phyloP scores from a whole-genome alignment of 148 eudicot species.

The Camellia granthamiana region DNA sequence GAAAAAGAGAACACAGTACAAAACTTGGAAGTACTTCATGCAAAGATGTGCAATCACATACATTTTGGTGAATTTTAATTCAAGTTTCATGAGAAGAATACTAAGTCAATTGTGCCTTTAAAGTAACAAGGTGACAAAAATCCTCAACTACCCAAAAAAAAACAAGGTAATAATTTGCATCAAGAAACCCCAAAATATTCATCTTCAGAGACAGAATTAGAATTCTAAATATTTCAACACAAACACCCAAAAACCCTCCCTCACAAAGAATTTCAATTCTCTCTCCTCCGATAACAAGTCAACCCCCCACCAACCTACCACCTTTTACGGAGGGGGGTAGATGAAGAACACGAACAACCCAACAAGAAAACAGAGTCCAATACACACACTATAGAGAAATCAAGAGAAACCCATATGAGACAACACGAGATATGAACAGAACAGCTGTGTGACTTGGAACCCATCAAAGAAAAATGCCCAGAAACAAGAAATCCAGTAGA shows the following conservation, averaged over 20 bases:
- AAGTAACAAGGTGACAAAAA: constrained; percentile 3
- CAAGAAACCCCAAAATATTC: constrained; percentile 4
- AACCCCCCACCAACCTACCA: constrained; percentile 58
- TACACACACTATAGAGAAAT: constrained; percentile 1
- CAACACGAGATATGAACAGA: neutral
- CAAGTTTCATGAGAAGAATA: neutral
- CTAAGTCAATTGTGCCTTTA: neutral
- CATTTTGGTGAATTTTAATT: constrained; percentile 8
- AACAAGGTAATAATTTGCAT: neutral
- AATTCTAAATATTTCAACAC: neutral
- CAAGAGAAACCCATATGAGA: constrained; percentile 2
- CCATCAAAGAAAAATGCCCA: constrained; percentile 14
- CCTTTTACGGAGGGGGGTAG: constrained; percentile 31
- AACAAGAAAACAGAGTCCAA: constrained; percentile 15
- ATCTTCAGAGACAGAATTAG: neutral
- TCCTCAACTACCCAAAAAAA: neutral
- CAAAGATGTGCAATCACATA: neutral
- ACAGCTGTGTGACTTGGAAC: neutral
- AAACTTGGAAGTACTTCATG: neutral
- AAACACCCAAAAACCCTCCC: constrained; percentile 6
- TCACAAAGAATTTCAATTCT: constrained; percentile 13
- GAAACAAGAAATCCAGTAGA: constrained; percentile 10
- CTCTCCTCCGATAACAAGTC: constrained; percentile 24
- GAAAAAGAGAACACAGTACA: neutral
- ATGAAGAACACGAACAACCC: constrained; percentile 10